Base-by-base conservation (phyloP, 208 protist genomes). In the Wallacemonas collosoma region DNA sequence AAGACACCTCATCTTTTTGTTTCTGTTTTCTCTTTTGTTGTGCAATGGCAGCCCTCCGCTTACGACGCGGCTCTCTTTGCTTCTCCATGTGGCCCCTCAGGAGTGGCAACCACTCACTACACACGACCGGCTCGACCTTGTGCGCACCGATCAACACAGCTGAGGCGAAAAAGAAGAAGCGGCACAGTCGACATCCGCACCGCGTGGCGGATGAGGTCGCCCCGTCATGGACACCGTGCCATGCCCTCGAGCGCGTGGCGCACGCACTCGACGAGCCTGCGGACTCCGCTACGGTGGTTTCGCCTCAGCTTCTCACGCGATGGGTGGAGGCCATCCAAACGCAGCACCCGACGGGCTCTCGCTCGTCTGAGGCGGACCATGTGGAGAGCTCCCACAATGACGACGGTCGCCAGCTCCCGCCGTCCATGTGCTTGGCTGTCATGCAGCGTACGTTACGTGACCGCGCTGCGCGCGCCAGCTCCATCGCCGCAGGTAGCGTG, bases 301-400 rank as follows among this genome's bases (percentile, higher is more conserved):
- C 60, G 39, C 60, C 60, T n/a, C 60, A 44, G 45, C 58, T 43
- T 12, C 64, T 73, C 38, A 50, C 75, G 11, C 73, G 72, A 7
- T 80, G 44, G 48, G 53, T 68, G 8, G 74, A 83, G 55, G 60
- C 14, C 35, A 38, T 58, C 14, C 65, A 62, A 3, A 36, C 36
- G 17, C 7, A 11, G 8, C 56, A 62, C 56, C 14, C 26, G 26
- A 26, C 26, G 26, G 26, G 26, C 26, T 26, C 26, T 26, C 26
- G 26, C 26, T 26, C 26, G 26, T 26, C 26, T 26, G 26, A 26
- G 26, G 26, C 26, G 26, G 26, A 26, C 26, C 26, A 26, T 26
- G 26, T 26, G 26, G 26, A 26, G 26, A 26, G 26, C 26, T 26
- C 26, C 26, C 26, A 62, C 26, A 3, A 44, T 15, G 56, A 62